Conservation (phyloP, 2,329 filamentous ascomycete species). For the Ophiostoma australiae region DNA sequence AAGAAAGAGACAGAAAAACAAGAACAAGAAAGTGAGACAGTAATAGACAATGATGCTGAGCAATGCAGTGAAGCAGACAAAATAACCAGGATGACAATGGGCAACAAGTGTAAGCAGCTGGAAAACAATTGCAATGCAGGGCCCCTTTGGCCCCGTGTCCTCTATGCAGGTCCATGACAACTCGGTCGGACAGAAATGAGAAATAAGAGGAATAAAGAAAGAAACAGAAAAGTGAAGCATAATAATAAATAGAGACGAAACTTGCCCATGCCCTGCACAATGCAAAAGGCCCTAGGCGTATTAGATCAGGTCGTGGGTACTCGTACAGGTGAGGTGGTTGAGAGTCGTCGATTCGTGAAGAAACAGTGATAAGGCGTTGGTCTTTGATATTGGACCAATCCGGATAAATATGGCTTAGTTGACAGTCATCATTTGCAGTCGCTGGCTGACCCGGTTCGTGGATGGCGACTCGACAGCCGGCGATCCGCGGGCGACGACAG, state of each 20-base stretch:
- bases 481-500: slow-evolving; percentile 41
- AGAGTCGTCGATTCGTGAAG: slow-evolving; percentile 1
- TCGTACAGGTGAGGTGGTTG: slow-evolving; percentile 11
- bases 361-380: background rate
- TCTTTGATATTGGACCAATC: no score
- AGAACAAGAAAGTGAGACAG: slow-evolving; percentile 6
- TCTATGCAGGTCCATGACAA: slow-evolving; percentile 26
- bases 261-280: background rate
- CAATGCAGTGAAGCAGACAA: background rate
- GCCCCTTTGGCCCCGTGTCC: slow-evolving; percentile 14
- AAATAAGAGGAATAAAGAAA: slow-evolving; percentile 12
- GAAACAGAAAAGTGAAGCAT: slow-evolving; percentile 7
- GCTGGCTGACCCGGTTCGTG: slow-evolving; percentile 46
- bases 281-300: background rate
- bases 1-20: slow-evolving; percentile 11
- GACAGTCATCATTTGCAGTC: slow-evolving; percentile 63
- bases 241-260: background rate
- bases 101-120: background rate
- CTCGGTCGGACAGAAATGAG: slow-evolving; percentile 16
- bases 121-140: slow-evolving; percentile 21
- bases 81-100: background rate
- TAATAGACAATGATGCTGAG: background rate
- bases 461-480: slow-evolving; percentile 51
- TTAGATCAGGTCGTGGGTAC: slow-evolving; percentile 15
- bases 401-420: slow-evolving; percentile 36